These are phyloP conservation scores for Lactifluus echinatus DNA, from an alignment of 768 basidiomycete genomes.

Conservation along the genomic window DNA sequence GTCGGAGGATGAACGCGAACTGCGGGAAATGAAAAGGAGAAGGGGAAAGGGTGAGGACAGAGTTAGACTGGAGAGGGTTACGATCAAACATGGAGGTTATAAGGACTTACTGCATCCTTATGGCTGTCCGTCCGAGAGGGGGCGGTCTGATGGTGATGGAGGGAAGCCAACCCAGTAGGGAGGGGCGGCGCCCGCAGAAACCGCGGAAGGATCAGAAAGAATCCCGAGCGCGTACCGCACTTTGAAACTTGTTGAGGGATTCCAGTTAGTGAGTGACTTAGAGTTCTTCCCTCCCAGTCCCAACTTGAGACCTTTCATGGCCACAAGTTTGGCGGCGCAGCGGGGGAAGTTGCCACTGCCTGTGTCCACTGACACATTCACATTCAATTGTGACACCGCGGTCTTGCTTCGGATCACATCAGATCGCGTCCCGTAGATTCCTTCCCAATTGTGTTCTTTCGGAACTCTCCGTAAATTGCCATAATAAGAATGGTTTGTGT, in stretches of 20 bases:
- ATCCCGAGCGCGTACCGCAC: constrained; percentile 15
- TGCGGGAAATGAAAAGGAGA: constrained; percentile 10
- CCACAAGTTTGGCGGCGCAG: constrained; percentile 12
- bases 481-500: too few relatives aligned
- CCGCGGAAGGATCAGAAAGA: constrained; percentile 20
- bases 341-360: constrained; percentile 5
- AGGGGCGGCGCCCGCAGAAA: constrained; percentile 18
- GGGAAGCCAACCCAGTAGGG: constrained; percentile 16
- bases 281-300: constrained; percentile 7
- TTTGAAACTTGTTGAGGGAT: constrained; percentile 8
- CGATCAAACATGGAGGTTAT: constrained; percentile 12
- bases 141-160: constrained; percentile 18
- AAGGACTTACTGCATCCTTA: constrained; percentile 20
- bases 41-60: constrained; percentile 8
- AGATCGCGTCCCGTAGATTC: constrained; percentile 1
- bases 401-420: constrained; percentile 17
- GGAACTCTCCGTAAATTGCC: constrained; percentile 9
- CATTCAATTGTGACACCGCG: constrained; percentile 17
- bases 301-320: constrained; percentile 3
- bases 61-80: not conserved
- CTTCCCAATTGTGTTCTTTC: constrained; percentile 10
- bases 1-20: constrained; percentile 12
- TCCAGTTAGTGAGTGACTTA: constrained; percentile 3
- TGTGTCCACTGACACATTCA: constrained; percentile 1
- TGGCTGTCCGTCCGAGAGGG: constrained; percentile 13